Conservation (phyloP, 75 land plant genomes). For the Pinus albicaulis region DNA sequence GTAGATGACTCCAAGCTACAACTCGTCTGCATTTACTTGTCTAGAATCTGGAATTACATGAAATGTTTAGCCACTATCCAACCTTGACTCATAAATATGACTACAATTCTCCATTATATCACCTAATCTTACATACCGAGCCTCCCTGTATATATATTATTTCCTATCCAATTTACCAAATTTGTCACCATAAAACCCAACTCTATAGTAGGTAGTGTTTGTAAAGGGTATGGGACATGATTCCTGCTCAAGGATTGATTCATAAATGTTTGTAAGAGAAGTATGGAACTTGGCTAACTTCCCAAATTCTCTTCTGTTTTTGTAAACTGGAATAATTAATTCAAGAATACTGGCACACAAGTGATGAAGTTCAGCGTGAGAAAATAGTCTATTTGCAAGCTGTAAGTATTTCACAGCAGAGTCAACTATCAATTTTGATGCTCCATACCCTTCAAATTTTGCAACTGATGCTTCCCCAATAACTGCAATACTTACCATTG, state of each 20-base stretch:
- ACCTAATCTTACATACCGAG: conserved; percentile 92
- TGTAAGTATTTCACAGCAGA: conserved; percentile 99
- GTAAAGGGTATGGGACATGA: conserved; percentile 93
- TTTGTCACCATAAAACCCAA: conserved; percentile 93
- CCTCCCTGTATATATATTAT: conserved; percentile 95
- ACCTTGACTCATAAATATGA: conserved; percentile 83
- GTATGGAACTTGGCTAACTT: conserved; percentile 98
- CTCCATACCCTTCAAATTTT: conserved; percentile 99
- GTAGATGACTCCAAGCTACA: conserved; percentile 85
- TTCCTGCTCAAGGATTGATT: conserved; percentile 94
- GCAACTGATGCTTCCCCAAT: conserved; percentile 88
- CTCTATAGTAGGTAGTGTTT: conserved; percentile 98
- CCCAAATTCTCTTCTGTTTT: conserved; percentile 81
- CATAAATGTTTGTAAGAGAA: conserved; percentile 82
- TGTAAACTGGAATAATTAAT: conserved; percentile 95
- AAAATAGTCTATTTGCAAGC: conserved; percentile 91
- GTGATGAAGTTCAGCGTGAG: conserved; percentile 95
- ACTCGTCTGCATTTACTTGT: conserved; percentile 91
- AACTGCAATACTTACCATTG: conserved; percentile 84
- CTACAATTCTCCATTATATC: conserved; percentile 98
- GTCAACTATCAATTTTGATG: conserved; percentile 97
- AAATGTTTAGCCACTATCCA: conserved; percentile 80
- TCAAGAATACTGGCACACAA: conserved; percentile 96
- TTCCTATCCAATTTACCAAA: conserved; percentile 87
- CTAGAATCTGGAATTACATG: conserved; percentile 99